phyloP scores from a whole-genome alignment of 2,329 filamentous ascomycete species.

The Phyllosticta ampelicida region DNA sequence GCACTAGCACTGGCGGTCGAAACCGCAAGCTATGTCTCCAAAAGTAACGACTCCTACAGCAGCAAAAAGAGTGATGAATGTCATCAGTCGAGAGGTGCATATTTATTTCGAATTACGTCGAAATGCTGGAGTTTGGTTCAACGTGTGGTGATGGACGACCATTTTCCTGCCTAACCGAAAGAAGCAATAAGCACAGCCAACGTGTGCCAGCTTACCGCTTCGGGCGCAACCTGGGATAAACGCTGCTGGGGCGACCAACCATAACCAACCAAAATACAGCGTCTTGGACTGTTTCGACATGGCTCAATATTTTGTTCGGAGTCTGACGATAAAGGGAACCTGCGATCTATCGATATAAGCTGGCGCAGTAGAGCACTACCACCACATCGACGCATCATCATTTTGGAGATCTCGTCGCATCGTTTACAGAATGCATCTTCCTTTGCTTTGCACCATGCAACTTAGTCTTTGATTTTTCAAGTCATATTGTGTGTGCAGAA shows the following conservation, averaged over 20 bases:
- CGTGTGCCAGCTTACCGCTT: background rate
- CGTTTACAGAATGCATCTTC: no score
- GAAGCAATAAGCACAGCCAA: background rate
- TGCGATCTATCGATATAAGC: no score
- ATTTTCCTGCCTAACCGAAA: background rate
- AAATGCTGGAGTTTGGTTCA: background rate
- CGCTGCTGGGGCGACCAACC: background rate
- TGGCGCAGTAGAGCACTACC: no score
- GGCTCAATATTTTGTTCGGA: background rate
- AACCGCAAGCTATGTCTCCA: background rate
- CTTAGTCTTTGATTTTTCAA: no score
- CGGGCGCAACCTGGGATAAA: background rate
- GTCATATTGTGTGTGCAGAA: no score
- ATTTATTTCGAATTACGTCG: no score
- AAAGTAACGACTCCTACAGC: background rate
- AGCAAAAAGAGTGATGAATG: no score
- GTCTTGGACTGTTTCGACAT: background rate
- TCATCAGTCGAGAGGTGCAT: no score
- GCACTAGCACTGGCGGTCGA: background rate
- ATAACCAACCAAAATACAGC: background rate
- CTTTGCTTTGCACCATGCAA: no score
- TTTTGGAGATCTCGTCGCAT: no score
- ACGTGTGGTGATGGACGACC: background rate
- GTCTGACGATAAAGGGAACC: no score
- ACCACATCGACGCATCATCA: no score